These are phyloP conservation scores for barley (Hordeum vulgare) DNA, from an alignment of 176 grass and related monocot genomes.

Conservation along the genomic window DNA sequence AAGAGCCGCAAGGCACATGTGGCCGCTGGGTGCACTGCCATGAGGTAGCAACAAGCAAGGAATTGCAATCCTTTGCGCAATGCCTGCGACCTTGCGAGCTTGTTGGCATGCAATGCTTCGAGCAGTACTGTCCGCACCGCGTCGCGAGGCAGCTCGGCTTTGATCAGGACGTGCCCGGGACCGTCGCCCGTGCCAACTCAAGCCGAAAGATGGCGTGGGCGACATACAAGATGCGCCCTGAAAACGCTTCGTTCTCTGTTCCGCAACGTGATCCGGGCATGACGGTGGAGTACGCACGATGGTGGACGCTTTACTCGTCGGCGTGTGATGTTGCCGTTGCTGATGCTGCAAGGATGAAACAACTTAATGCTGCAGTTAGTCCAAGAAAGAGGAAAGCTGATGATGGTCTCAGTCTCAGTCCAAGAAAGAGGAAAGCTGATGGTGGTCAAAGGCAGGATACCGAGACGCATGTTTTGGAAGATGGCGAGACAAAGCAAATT, in stretches of 20 bases:
- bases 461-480: neutral
- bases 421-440: neutral
- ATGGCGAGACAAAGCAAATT: neutral
- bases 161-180: constrained; percentile 67
- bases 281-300: constrained; percentile 35
- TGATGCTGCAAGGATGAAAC: neutral
- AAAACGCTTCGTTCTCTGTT: constrained; percentile 47
- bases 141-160: constrained; percentile 92
- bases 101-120: constrained; percentile 58
- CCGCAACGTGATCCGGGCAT: constrained; percentile 48
- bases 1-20: constrained; percentile 11
- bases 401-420: neutral
- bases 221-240: constrained; percentile 47
- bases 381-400: neutral
- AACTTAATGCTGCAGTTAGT: neutral
- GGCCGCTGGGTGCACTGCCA: constrained; percentile 27
- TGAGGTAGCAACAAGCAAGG: constrained; percentile 27
- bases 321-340: neutral
- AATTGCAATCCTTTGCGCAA: constrained; percentile 42
- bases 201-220: constrained; percentile 57
- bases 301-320: constrained; percentile 41
- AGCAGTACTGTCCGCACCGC: constrained; percentile 78
- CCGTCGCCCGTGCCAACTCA: constrained; percentile 31
- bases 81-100: constrained; percentile 63
- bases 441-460: neutral